A percentile compares a stretch with the other conserved stretches of the same genome.
These are phyloP conservation scores for Neurospora sp. DNA, from an alignment of 495 filamentous ascomycete genomes.

Conservation along the genomic window DNA sequence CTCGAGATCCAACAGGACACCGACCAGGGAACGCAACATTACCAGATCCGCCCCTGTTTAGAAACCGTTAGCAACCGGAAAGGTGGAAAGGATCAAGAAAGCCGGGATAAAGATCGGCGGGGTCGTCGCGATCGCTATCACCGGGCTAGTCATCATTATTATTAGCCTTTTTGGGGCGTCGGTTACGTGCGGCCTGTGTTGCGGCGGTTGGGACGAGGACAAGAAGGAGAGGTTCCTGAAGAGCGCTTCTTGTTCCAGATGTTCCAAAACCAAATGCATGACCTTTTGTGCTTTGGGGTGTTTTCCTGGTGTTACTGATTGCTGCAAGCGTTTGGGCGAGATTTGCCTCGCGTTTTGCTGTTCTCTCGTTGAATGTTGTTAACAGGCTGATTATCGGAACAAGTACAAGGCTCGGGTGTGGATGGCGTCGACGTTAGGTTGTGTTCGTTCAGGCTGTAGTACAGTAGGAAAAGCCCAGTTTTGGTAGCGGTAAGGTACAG, in stretches of 20 bases:
- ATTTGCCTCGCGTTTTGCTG: too few species aligned
- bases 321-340: background rate
- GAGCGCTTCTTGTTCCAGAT: background rate
- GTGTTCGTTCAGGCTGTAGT: too few species aligned
- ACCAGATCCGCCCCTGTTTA: background rate
- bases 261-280: background rate
- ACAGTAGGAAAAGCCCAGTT: too few species aligned
- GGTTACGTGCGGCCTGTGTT: background rate
- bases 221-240: background rate
- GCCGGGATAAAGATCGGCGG: too few species aligned
- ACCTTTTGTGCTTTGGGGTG: background rate
- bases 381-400: background rate
- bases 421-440: background rate
- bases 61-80: background rate
- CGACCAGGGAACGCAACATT: background rate
- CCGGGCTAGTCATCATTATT: background rate
- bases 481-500: too few species aligned
- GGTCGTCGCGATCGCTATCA: background rate
- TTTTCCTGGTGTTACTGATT: background rate
- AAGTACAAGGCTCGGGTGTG: background rate
- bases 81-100: background rate
- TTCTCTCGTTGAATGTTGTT: background rate
- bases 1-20: background rate
- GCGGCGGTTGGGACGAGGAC: background rate
- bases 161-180: background rate